Evolutionary conservation across 2,329 filamentous ascomycete genomes (phyloP).

Genomic region (Aspergillus ochraceoroseus): DNA sequence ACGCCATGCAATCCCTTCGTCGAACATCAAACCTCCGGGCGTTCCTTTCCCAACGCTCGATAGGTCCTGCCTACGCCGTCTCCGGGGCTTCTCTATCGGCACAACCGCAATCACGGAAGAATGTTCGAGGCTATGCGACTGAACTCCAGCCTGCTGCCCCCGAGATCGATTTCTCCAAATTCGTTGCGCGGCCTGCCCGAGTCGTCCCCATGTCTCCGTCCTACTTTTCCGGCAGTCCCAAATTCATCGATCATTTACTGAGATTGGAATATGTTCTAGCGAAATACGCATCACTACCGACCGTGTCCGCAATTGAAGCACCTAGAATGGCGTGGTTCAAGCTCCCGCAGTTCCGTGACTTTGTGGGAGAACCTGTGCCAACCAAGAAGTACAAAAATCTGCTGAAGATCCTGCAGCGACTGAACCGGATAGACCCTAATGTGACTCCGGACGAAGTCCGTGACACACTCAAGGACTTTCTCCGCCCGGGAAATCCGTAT

Average conservation of each 20-base stretch:
- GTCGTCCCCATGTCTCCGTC: slow-evolving; percentile 78
- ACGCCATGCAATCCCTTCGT: slow-evolving; percentile 34
- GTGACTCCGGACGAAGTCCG: slow-evolving; percentile 67
- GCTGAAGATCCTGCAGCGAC: slow-evolving; percentile 66
- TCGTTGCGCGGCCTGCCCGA: slow-evolving; percentile 54
- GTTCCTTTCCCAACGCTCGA: slow-evolving; percentile 41
- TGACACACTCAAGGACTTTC: slow-evolving; percentile 63
- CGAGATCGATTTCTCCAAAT: slow-evolving; percentile 32
- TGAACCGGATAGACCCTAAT: slow-evolving; percentile 79
- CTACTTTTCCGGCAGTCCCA: slow-evolving; percentile 86
- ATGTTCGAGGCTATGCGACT: slow-evolving; percentile 29
- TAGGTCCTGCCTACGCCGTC: slow-evolving; percentile 17
- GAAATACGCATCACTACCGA: slow-evolving; percentile 69
- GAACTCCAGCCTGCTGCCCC: slow-evolving; percentile 28
- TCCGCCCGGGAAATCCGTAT: slow-evolving; percentile 67
- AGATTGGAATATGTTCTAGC: slow-evolving; percentile 65
- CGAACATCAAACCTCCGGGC: slow-evolving; percentile 34
- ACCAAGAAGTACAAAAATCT: slow-evolving; percentile 74
- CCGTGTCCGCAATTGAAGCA: slow-evolving; percentile 59
- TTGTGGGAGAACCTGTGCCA: slow-evolving; percentile 67
- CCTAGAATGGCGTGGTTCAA: slow-evolving; percentile 77
- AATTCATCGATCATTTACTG: slow-evolving; percentile 81
- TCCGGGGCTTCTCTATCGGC: slow-evolving; percentile 15
- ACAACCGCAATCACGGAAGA: slow-evolving; percentile 17
- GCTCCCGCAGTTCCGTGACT: slow-evolving; percentile 67